Evolutionary conservation across 352 stramenopile species (phyloP).

Genomic region (Pythium insidiosum): DNA sequence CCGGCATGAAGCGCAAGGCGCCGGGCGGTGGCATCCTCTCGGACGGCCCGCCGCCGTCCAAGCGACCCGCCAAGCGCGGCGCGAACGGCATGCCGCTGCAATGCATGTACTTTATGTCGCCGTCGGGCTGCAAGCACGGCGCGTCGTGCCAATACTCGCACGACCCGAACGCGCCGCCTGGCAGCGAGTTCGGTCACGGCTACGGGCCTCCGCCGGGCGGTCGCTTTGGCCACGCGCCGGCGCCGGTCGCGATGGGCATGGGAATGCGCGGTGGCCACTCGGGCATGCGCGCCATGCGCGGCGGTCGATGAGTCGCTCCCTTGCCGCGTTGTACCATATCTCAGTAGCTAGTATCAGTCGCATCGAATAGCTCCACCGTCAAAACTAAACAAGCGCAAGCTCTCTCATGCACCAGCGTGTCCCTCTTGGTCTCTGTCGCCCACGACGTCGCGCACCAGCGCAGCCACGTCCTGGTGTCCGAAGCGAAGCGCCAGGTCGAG

Average conservation of each 20-base stretch:
- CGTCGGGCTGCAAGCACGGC: constrained; percentile 66
- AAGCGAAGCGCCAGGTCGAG: background rate
- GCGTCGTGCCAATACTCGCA: constrained; percentile 61
- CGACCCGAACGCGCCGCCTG: constrained; percentile 26
- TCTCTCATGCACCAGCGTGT: too few species aligned
- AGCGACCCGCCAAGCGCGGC: constrained; percentile 41
- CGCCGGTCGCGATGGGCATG: constrained; percentile 9
- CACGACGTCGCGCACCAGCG: too few species aligned
- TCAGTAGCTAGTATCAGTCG: background rate
- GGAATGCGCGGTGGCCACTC: constrained; percentile 27
- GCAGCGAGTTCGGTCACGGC: constrained; percentile 51
- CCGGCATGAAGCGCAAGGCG: constrained; percentile 33
- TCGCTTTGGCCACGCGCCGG: constrained; percentile 28
- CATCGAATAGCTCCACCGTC: too few species aligned
- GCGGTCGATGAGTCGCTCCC: constrained; percentile 32
- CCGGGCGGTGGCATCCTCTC: constrained; percentile 26
- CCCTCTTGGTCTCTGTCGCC: too few species aligned
- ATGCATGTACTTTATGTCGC: constrained; percentile 67
- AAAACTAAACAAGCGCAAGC: too few species aligned
- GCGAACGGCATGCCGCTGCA: constrained; percentile 21
- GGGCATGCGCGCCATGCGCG: constrained; percentile 41
- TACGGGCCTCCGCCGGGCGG: constrained; percentile 47
- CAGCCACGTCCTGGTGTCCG: background rate
- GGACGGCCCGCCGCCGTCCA: constrained; percentile 28
- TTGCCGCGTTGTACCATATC: background rate